A percentile compares a stretch with the other conserved stretches of the same genome.
phyloP scores from a whole-genome alignment of 2,329 filamentous ascomycete species.

The Stachybotrys elegans region DNA sequence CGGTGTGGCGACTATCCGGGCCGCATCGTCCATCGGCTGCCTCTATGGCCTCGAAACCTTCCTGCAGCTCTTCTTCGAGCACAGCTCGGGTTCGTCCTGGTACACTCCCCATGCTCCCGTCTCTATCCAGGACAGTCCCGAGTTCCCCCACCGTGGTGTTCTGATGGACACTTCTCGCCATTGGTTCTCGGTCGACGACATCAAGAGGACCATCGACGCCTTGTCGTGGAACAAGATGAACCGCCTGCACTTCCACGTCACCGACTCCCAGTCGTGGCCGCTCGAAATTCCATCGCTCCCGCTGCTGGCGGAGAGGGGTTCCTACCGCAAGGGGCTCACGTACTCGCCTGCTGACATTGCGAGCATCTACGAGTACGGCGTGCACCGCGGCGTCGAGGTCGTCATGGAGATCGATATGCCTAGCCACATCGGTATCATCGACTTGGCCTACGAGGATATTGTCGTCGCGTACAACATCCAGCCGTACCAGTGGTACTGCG shows the following conservation, averaged over 20 bases:
- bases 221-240: constrained; percentile 79
- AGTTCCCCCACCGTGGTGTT: constrained; percentile 72
- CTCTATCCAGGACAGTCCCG: constrained; percentile 65
- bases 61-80: constrained; percentile 72
- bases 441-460: constrained; percentile 44
- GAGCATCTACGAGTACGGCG: constrained; percentile 67
- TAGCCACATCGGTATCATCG: constrained; percentile 51
- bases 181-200: constrained; percentile 62
- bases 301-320: constrained; percentile 65
- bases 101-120: constrained; percentile 73
- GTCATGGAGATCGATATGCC: constrained; percentile 61
- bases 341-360: constrained; percentile 64
- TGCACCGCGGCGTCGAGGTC: constrained; percentile 51
- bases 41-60: constrained; percentile 72
- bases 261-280: constrained; percentile 82
- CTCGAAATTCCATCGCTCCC: constrained; percentile 71
- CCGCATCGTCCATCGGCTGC: constrained; percentile 63
- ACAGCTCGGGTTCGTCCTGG: constrained; percentile 49
- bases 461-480: constrained; percentile 50
- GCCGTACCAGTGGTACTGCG: constrained; percentile 56
- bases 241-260: constrained; percentile 73
- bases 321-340: constrained; percentile 61
- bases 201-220: constrained; percentile 72
- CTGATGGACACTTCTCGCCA: constrained; percentile 74
- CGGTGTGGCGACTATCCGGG: constrained; percentile 58